Percentiles rank a stretch among this genome's conserved stretches.
Conservation (phyloP, 768 basidiomycete genomes). For the Jaapia argillacea region DNA sequence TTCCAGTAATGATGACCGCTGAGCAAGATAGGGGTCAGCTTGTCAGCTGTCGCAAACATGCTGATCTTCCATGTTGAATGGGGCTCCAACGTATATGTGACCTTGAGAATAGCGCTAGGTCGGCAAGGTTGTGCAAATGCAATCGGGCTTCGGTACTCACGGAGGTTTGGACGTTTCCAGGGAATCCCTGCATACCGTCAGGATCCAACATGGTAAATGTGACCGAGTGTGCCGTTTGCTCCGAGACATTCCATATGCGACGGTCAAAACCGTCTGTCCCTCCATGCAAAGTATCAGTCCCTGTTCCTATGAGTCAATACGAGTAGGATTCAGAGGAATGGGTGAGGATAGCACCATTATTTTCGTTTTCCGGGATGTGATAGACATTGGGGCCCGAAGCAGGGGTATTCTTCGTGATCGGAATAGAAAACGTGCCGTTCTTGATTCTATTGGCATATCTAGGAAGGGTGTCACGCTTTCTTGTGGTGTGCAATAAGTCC, state of each 20-base stretch:
- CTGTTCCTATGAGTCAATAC: slow-evolving; percentile 11
- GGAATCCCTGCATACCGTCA: slow-evolving; percentile 36
- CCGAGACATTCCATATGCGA: slow-evolving; percentile 29
- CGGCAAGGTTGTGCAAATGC: background rate
- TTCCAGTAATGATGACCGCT: slow-evolving; percentile 36
- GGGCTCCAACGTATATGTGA: slow-evolving; percentile 25
- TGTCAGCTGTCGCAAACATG: slow-evolving; percentile 26
- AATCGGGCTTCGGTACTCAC: slow-evolving; percentile 9
- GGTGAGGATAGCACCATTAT: slow-evolving; percentile 15
- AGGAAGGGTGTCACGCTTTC: slow-evolving; percentile 2
- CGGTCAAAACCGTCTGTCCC: slow-evolving; percentile 35
- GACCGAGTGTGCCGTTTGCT: slow-evolving; percentile 24
- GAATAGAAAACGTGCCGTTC: slow-evolving; percentile 34
- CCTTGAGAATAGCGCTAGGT: slow-evolving; percentile 6
- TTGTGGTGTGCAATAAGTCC: too few relatives aligned
- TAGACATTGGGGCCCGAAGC: slow-evolving; percentile 27
- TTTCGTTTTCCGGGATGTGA: slow-evolving; percentile 28
- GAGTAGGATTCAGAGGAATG: background rate
- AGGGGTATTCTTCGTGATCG: slow-evolving; percentile 23
- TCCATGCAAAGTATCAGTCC: slow-evolving; percentile 36
- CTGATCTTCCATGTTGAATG: slow-evolving; percentile 27
- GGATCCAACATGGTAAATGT: slow-evolving; percentile 33
- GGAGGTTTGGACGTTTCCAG: slow-evolving; percentile 28
- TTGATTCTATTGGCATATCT: slow-evolving; percentile 36
- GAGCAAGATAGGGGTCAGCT: slow-evolving; percentile 34